Conservation (phyloP, 2,329 filamentous ascomycete genomes). For the Microdochium paspali region DNA sequence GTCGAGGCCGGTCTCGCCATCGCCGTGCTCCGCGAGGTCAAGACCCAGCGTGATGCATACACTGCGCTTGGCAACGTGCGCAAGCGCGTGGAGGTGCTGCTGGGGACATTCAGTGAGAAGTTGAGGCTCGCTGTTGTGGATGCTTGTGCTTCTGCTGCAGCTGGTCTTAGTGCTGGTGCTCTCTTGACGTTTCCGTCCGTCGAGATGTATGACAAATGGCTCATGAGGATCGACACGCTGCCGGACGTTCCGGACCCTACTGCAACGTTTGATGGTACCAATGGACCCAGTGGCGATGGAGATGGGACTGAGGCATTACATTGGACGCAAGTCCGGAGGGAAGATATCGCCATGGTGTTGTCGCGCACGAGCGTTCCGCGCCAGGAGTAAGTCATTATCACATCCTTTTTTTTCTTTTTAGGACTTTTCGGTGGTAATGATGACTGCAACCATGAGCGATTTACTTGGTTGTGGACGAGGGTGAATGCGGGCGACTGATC, state of each 20-base stretch:
- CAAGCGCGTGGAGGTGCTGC: slow-evolving; percentile 16
- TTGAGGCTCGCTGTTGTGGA: slow-evolving; percentile 17
- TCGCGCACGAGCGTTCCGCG: slow-evolving; percentile 47
- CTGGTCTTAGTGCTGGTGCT: slow-evolving; percentile 8
- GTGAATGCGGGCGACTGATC: too few relatives aligned
- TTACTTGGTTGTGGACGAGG: too few relatives aligned
- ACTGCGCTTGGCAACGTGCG: background rate
- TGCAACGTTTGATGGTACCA: too few relatives aligned
- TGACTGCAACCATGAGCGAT: too few relatives aligned
- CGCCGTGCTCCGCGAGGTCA: slow-evolving; percentile 10
- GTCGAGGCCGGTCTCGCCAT: background rate
- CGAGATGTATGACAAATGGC: slow-evolving; percentile 43
- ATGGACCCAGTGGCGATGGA: slow-evolving; percentile 3
- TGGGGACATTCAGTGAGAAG: slow-evolving; percentile 31
- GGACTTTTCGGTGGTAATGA: background rate
- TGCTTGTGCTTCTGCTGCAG: background rate
- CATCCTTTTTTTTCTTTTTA: background rate
- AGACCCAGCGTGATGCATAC: slow-evolving; percentile 12
- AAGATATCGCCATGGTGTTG: slow-evolving; percentile 47
- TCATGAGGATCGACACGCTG: slow-evolving; percentile 40
- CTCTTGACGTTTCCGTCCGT: slow-evolving; percentile 16
- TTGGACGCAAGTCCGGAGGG: slow-evolving; percentile 43
- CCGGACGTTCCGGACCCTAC: slow-evolving; percentile 15
- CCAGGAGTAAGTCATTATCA: slow-evolving; percentile 30
- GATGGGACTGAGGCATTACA: slow-evolving; percentile 29